A percentile compares a stretch with the other conserved stretches of the same genome.
phyloP scores from a whole-genome alignment of 306 rosid genomes.

The Ceratonia siliqua region DNA sequence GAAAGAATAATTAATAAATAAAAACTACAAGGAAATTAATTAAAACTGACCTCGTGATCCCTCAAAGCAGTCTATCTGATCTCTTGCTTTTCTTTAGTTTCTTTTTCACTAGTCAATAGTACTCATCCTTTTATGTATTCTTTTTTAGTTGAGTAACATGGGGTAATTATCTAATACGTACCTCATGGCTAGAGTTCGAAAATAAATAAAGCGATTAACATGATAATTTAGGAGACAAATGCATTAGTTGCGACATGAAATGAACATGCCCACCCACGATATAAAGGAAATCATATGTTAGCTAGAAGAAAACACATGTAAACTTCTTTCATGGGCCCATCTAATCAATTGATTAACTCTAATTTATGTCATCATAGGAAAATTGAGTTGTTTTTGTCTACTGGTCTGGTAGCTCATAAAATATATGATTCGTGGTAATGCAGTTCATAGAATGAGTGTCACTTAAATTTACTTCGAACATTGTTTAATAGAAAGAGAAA shows the following conservation, averaged over 20 bases:
- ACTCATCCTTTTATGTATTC: not conserved
- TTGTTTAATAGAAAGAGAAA: not conserved
- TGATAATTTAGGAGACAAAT: slow-evolving; percentile 12
- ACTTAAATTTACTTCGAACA: not conserved
- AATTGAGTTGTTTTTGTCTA: not conserved
- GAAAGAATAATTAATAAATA: no score
- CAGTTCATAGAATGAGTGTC: not conserved
- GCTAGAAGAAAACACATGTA: not conserved
- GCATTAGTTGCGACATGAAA: slow-evolving; percentile 15
- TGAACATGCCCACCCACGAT: not conserved
- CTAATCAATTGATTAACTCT: not conserved
- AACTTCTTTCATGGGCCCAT: slow-evolving; percentile 1
- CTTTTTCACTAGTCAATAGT: not conserved
- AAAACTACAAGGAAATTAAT: no score
- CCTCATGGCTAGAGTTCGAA: not conserved
- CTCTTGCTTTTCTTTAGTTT: no score
- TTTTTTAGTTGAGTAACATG: not conserved
- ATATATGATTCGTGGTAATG: not conserved
- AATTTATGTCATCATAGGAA: not conserved
- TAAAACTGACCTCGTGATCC: not conserved
- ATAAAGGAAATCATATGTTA: not conserved
- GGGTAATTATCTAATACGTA: slow-evolving; percentile 22
- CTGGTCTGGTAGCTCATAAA: not conserved
- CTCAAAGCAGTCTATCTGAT: not conserved
- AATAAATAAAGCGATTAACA: not conserved